A percentile compares a stretch with the other conserved stretches of the same genome.
phyloP scores from a whole-genome alignment of 768 basidiomycete genomes.

The Boletus reticulatus region DNA sequence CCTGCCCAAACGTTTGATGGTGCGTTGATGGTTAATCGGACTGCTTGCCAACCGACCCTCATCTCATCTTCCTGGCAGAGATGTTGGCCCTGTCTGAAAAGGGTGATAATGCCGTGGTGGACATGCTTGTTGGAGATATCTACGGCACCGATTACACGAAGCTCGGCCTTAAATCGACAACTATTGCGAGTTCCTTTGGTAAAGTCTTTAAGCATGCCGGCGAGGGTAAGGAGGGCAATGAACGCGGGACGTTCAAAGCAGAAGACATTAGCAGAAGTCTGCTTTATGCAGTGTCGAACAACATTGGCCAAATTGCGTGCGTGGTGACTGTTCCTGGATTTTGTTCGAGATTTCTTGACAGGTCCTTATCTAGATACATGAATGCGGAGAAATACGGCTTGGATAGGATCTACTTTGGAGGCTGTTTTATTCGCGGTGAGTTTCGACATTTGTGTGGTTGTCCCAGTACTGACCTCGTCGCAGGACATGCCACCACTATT shows the following conservation, averaged over 20 bases:
- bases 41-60: neutral
- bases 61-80: constrained; percentile 49
- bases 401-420: constrained; percentile 97
- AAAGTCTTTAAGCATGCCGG: constrained; percentile 94
- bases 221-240: constrained; percentile 28
- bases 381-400: constrained; percentile 98
- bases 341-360: constrained; percentile 12
- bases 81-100: constrained; percentile 93
- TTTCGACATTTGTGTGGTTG: constrained; percentile 2
- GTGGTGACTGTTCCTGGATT: constrained; percentile 35
- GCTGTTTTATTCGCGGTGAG: constrained; percentile 96
- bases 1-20: constrained; percentile 95
- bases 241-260: constrained; percentile 75
- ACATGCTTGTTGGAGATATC: constrained; percentile 99
- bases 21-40: constrained; percentile 40
- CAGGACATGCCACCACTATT: constrained; percentile 96
- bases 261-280: constrained; percentile 95
- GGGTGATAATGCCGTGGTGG: constrained; percentile 91
- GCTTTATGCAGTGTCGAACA: constrained; percentile 96
- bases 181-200: constrained; percentile 97
- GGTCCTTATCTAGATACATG: constrained; percentile 61
- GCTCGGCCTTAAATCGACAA: constrained; percentile 94
- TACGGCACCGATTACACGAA: constrained; percentile 97
- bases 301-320: constrained; percentile 99
- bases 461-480: constrained; percentile 8